These are phyloP conservation scores for Xylariales sp. DNA, from an alignment of 2,329 filamentous ascomycete species.

Conservation along the genomic window DNA sequence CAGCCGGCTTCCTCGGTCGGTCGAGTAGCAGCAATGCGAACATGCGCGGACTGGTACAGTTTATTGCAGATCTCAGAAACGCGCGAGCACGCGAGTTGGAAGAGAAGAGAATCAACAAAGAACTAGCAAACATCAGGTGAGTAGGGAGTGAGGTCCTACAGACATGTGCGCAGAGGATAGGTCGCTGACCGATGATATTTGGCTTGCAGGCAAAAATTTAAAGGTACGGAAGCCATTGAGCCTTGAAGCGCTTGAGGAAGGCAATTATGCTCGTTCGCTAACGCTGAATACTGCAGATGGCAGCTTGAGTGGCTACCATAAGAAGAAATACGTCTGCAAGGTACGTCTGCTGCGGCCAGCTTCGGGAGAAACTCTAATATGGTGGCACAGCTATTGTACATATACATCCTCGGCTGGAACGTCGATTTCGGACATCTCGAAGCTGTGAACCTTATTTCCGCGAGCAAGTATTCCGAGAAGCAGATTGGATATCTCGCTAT, in stretches of 20 bases:
- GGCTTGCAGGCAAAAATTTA: slow-evolving; percentile 77
- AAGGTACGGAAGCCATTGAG: slow-evolving; percentile 46
- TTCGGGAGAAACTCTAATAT: no score
- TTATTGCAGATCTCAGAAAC: slow-evolving; percentile 95
- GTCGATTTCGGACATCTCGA: slow-evolving; percentile 98
- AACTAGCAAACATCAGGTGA: slow-evolving; percentile 90
- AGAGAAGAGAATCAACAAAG: slow-evolving; percentile 99
- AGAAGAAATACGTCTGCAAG: slow-evolving; percentile 99
- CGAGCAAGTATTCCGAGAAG: slow-evolving; percentile 97
- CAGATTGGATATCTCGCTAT: slow-evolving; percentile 98
- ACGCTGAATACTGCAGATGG: slow-evolving; percentile 54
- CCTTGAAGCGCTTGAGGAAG: background rate
- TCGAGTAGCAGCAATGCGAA: slow-evolving; percentile 62
- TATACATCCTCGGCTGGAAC: slow-evolving; percentile 98
- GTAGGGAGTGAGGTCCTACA: slow-evolving; percentile 29
- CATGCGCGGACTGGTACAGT: slow-evolving; percentile 87
- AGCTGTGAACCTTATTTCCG: slow-evolving; percentile 95
- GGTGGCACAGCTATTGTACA: slow-evolving; percentile 90
- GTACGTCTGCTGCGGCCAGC: no score
- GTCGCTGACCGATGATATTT: slow-evolving; percentile 2
- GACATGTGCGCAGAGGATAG: background rate
- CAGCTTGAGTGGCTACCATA: slow-evolving; percentile 91
- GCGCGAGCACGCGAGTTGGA: slow-evolving; percentile 91
- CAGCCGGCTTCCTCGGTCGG: slow-evolving; percentile 59
- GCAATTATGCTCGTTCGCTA: slow-evolving; percentile 15